Percentiles rank a stretch among this genome's conserved stretches.
These are phyloP conservation scores for Debaryomyces fabryi DNA, from an alignment of 1,139 yeast genomes.

Conservation along the genomic window DNA sequence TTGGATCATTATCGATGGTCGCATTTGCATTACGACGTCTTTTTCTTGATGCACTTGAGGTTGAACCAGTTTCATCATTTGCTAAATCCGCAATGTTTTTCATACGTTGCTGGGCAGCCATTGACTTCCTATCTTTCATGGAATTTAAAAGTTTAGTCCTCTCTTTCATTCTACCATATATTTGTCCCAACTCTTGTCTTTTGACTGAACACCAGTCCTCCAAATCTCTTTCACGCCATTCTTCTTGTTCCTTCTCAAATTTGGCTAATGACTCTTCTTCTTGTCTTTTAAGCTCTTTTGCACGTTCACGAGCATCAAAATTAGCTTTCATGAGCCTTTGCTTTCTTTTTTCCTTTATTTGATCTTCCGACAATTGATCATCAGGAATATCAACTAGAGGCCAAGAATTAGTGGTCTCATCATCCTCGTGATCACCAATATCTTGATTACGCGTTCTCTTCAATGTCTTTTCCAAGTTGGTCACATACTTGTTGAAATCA, in stretches of 20 bases:
- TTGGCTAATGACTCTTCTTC: slow-evolving; percentile 58
- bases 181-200: slow-evolving; percentile 58
- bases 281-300: slow-evolving; percentile 69
- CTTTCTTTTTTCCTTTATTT: slow-evolving; percentile 81
- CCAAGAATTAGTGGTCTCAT: slow-evolving; percentile 60
- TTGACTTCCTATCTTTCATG: slow-evolving; percentile 83
- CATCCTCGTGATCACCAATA: slow-evolving; percentile 53
- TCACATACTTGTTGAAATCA: slow-evolving; percentile 70
- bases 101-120: slow-evolving; percentile 93
- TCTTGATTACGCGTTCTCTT: slow-evolving; percentile 69
- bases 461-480: slow-evolving; percentile 68
- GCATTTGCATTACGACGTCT: slow-evolving; percentile 59
- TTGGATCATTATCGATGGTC: slow-evolving; percentile 86
- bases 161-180: slow-evolving; percentile 65
- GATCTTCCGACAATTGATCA: slow-evolving; percentile 76
- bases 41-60: slow-evolving; percentile 40
- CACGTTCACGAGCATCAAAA: slow-evolving; percentile 83
- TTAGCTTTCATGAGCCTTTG: slow-evolving; percentile 84
- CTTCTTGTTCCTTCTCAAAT: slow-evolving; percentile 61
- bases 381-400: slow-evolving; percentile 85
- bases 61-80: slow-evolving; percentile 59
- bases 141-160: slow-evolving; percentile 73
- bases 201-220: slow-evolving; percentile 80
- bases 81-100: slow-evolving; percentile 88
- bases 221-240: slow-evolving; percentile 77